Base-by-base conservation (phyloP, 441 rosid species). In the Pelargonium fulgidum region DNA sequence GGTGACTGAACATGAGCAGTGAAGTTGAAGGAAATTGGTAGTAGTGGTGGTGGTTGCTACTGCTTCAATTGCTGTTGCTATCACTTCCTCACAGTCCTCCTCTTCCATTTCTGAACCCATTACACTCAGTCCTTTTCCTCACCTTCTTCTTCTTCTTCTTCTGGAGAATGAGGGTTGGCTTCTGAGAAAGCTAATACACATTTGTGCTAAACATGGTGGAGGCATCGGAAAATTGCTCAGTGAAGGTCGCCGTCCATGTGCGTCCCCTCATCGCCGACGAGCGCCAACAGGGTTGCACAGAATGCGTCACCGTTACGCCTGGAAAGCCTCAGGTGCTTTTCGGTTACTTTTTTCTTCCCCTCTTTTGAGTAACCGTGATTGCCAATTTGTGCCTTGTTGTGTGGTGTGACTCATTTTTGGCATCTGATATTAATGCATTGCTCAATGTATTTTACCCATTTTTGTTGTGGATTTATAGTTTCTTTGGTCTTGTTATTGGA, bases 191-290 rank as follows among this genome's bases (percentile, higher is more conserved):
- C 41, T 36, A 36, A 36, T 36, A 36, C 41, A 36, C 41, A 36
- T 5, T 36, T 36, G 48, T 10, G 48, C 45, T 64, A 12, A 13
- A 3, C 0, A 3, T 62, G 66, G 76, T 79, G 85, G 83, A 45
- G 72, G 76, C 78, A 11, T 73, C 82, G 26, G 86, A 82, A 78
- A 81, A 70, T 63, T 86, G 90, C 66, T 76, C 72, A 48, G 90
- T 88, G 4, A 86, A 88, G 71, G 93, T 88, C 11, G 89, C 93
- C 17, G 85, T 88, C 66, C 84, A 85, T 17, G 68, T 88, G 20
- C 85, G 93, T 63, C 93, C 93, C 7, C 77, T 88, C 67, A 83
- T 86, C 72, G 89, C 82, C 59, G 90, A 88, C 14, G 93, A 88
- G 72, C 77, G 81, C 42, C 66, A 71, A 70, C 90, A 85, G 68